phyloP scores from a whole-genome alignment of 768 basidiomycete genomes.

The Boletus subcaerulescens region DNA sequence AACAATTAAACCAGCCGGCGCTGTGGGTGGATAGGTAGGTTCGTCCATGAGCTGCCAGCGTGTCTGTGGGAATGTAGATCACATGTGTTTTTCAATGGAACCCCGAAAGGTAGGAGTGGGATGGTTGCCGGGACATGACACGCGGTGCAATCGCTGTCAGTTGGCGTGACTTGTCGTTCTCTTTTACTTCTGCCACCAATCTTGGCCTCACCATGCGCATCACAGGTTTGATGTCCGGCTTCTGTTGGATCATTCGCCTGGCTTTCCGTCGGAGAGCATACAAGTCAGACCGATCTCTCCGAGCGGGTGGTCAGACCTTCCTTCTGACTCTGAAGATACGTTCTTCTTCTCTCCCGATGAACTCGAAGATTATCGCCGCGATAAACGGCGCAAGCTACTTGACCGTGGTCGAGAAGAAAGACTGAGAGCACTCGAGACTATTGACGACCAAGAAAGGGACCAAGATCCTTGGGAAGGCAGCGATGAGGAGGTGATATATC shows the following conservation, averaged over 20 bases:
- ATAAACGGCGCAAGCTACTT: constrained; percentile 63
- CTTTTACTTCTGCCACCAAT: constrained; percentile 11
- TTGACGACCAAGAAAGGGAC: constrained; percentile 39
- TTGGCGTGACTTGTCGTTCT: constrained; percentile 16
- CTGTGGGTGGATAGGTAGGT: constrained; percentile 88
- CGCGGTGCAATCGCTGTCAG: not conserved
- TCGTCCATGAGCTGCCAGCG: constrained; percentile 19
- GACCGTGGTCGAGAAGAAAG: constrained; percentile 62
- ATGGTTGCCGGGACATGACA: constrained; percentile 6
- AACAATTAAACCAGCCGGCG: constrained; percentile 1
- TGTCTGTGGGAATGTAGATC: constrained; percentile 6
- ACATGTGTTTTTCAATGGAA: constrained; percentile 2
- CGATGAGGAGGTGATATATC: constrained; percentile 61
- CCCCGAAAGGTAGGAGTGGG: constrained; percentile 9
- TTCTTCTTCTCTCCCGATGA: constrained; percentile 76
- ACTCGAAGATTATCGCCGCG: constrained; percentile 58
- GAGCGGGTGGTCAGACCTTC: constrained; percentile 78
- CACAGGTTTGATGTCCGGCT: constrained; percentile 80
- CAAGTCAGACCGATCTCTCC: constrained; percentile 40
- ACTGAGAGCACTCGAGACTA: constrained; percentile 50
- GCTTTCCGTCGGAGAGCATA: not conserved
- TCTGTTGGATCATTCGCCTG: constrained; percentile 54
- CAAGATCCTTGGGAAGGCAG: constrained; percentile 62
- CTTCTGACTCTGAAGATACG: constrained; percentile 82
- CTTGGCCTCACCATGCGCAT: constrained; percentile 18